Percentiles rank a stretch among this genome's conserved stretches.
Evolutionary conservation across 768 basidiomycete genomes (phyloP).

Genomic region (Xerocomellus chrysenteron): DNA sequence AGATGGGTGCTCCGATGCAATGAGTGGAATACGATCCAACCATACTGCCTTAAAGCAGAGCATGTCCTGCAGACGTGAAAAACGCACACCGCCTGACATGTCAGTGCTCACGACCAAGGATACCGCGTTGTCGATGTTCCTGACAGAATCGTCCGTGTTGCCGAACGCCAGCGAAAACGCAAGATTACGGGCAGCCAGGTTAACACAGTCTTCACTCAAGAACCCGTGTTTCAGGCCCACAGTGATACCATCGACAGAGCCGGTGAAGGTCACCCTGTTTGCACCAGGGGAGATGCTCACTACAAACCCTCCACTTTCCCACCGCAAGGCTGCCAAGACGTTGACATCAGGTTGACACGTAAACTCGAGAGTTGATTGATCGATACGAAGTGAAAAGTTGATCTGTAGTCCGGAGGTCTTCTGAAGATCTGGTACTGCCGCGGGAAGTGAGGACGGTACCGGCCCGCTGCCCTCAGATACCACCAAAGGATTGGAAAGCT

Average conservation of each 20-base stretch:
- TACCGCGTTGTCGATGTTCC: conserved; percentile 48
- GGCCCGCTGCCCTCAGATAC: conserved; percentile 5
- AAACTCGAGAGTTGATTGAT: conserved; percentile 81
- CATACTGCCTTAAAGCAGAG: conserved; percentile 95
- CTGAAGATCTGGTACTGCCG: conserved; percentile 9
- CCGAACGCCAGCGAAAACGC: conserved; percentile 71
- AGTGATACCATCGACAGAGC: conserved; percentile 78
- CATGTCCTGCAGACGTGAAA: conserved; percentile 88
- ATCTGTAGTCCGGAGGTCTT: conserved; percentile 59
- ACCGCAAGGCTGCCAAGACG: conserved; percentile 83
- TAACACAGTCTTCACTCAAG: conserved; percentile 78
- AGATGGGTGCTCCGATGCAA: conserved; percentile 43
- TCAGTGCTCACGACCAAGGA: conserved; percentile 85
- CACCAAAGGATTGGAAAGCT: conserved; percentile 13
- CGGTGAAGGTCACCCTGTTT: conserved; percentile 70
- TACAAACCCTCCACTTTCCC: conserved; percentile 94
- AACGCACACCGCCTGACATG: conserved; percentile 72
- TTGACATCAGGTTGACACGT: conserved; percentile 92
- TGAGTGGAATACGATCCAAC: conserved; percentile 82
- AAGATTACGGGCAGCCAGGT: conserved; percentile 78
- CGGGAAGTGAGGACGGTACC: conserved; percentile 20
- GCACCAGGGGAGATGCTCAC: conserved; percentile 74
- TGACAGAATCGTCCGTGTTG: conserved; percentile 42
- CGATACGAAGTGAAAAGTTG: conserved; percentile 87
- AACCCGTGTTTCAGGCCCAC: conserved; percentile 83